phyloP scores from a whole-genome alignment of 257 asterid genomes.

The Mentha longifolia region DNA sequence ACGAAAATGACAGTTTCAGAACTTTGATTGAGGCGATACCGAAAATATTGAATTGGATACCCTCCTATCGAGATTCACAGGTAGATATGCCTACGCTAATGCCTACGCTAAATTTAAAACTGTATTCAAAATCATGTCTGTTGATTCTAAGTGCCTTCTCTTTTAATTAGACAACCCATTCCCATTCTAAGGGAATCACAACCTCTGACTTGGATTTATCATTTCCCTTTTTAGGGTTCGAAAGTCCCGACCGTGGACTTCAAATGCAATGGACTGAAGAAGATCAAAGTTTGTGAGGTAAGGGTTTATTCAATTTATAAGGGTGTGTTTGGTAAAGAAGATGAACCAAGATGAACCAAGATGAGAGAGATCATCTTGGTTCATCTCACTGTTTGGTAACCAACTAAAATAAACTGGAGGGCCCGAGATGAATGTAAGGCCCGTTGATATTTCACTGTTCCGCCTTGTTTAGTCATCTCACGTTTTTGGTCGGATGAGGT shows the following conservation, averaged over 20 bases:
- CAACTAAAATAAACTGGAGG: too few species aligned
- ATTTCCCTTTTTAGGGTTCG: slow-evolving; percentile 56
- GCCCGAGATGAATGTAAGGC: too few species aligned
- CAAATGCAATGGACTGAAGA: slow-evolving; percentile 64
- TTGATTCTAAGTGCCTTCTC: slow-evolving; percentile 18
- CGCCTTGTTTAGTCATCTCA: too few species aligned
- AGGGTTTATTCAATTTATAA: slow-evolving; percentile 37
- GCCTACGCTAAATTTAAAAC: slow-evolving; percentile 17
- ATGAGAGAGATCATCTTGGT: too few species aligned
- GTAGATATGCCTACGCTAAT: slow-evolving; percentile 49
- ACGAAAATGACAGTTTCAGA: slow-evolving; percentile 70
- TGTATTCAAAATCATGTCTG: neutral
- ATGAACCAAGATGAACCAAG: too few species aligned
- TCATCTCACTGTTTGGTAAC: too few species aligned
- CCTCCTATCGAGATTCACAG: slow-evolving; percentile 75
- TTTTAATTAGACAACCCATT: slow-evolving; percentile 21
- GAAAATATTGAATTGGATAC: slow-evolving; percentile 81
- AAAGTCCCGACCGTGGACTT: slow-evolving; percentile 64
- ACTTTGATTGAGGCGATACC: slow-evolving; percentile 85
- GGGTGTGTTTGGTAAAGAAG: too few species aligned
- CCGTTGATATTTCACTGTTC: too few species aligned
- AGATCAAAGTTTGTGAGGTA: slow-evolving; percentile 79
- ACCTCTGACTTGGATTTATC: slow-evolving; percentile 32
- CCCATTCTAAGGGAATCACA: slow-evolving; percentile 3
- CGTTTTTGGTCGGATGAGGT: too few species aligned